Evolutionary conservation across 2,329 filamentous ascomycete genomes (phyloP).

Genomic region (Aspergillus awamori): DNA sequence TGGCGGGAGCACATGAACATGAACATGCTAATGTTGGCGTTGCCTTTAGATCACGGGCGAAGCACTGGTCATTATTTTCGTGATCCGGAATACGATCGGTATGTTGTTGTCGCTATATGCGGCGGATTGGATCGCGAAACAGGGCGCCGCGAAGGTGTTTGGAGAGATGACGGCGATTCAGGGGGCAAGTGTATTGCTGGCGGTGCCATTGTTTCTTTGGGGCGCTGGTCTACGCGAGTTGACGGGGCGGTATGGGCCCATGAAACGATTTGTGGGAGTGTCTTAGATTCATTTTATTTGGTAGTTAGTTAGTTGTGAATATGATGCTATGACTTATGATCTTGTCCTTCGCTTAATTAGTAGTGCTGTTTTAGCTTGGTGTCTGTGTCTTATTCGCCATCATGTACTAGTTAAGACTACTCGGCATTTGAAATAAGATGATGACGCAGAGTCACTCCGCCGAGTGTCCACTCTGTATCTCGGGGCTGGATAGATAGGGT

Average conservation of each 20-base stretch:
- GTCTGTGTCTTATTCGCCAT: not conserved
- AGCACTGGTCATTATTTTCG: constrained; percentile 31
- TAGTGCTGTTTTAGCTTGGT: no score
- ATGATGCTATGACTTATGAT: no score
- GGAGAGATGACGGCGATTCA: constrained; percentile 33
- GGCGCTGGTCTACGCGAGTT: constrained; percentile 21
- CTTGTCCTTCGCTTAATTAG: no score
- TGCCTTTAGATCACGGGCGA: constrained; percentile 26
- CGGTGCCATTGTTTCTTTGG: constrained; percentile 28
- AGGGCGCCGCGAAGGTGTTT: constrained; percentile 27
- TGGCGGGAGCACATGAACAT: no score
- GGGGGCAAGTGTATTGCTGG: constrained; percentile 24
- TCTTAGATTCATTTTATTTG: not conserved
- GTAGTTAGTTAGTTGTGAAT: no score
- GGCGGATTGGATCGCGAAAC: constrained; percentile 28
- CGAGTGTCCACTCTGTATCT: no score
- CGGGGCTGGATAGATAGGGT: no score
- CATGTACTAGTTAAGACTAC: no score
- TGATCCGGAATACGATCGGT: constrained; percentile 32
- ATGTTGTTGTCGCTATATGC: constrained; percentile 32
- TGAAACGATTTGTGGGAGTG: constrained; percentile 23
- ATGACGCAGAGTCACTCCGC: no score
- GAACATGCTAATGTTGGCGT: no score
- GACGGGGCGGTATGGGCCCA: constrained; percentile 29
- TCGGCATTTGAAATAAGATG: no score